Evolutionary conservation across 306 rosid genomes (phyloP).

Genomic region (Casuarina cunninghamiana): DNA sequence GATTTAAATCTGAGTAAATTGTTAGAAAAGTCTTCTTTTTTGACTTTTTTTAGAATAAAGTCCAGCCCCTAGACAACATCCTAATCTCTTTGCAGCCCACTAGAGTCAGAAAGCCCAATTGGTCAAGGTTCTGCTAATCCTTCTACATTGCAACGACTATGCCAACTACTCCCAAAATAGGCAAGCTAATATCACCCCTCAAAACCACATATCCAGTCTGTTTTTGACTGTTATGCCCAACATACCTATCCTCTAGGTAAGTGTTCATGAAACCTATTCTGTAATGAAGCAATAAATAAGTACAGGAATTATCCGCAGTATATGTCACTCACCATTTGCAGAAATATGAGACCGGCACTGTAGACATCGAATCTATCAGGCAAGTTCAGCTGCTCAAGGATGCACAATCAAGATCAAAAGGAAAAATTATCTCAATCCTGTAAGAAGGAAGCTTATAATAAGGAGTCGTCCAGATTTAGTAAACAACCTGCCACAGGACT

Average conservation of each 20-base stretch:
- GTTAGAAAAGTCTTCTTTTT: too few species aligned
- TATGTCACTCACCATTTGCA: constrained; percentile 79
- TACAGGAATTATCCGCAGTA: constrained; percentile 19
- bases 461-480: constrained; percentile 16
- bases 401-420: constrained; percentile 24
- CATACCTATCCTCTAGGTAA: not conserved
- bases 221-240: constrained; percentile 8
- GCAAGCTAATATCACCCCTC: not conserved
- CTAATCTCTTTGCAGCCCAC: too few species aligned
- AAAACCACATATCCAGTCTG: constrained; percentile 20
- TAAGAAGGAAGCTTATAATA: constrained; percentile 12
- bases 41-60: too few species aligned
- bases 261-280: constrained; percentile 6
- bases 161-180: not conserved
- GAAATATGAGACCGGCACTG: constrained; percentile 89
- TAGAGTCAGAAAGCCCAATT: not conserved
- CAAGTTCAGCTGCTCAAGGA: constrained; percentile 72
- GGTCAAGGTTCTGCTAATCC: not conserved
- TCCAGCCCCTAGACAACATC: too few species aligned
- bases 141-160: not conserved
- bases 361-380: constrained; percentile 95
- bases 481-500: constrained; percentile 87
- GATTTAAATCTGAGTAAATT: too few species aligned
- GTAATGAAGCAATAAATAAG: constrained; percentile 13
- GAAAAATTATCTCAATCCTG: constrained; percentile 23